Evolutionary conservation across 352 stramenopile species (phyloP), one percentile per base, ranked within the genome.

Genomic region (Phytophthora palmivora): DNA sequence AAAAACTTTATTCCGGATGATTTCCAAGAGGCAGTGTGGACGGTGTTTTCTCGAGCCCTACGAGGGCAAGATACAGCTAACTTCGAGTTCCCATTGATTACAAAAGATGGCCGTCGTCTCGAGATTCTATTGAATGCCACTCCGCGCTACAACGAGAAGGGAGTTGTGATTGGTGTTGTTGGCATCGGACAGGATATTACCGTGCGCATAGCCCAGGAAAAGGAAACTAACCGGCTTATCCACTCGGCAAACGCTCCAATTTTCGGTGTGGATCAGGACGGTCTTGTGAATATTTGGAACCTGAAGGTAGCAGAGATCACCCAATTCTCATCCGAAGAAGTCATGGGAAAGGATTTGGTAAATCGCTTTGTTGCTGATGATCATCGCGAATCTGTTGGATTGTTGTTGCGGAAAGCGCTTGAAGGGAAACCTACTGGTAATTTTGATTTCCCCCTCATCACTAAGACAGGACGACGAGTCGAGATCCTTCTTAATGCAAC

Each of bases 391-490:
- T 33, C 42, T 5, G 66, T 74, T 8, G 51, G 22, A 3, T 39
- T 65, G 47, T 21, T 54, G 16, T n/a, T 74, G 12, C 38, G 77
- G 55, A 71, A 82, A 36, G 76, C 76, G 24, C 61, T 89, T 1
- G 24, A 82, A 43, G 74, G 75, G 16, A 58, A 66, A 11, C 63
- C 82, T 14, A 88, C 79, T 24, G 74, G 65, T 0, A 91, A 91
- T 69, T 96, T 97, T 44, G 87, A 96, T 36, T 90, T 88, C 73
- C 67, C 78, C 8, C 56, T 89, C 0, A 76, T 84, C 10, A 76
- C 67, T 9, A 81, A 79, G 54, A 70, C 60, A 4, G 75, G 67
- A 10, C 67, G 74, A 16, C 24, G 61, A 51, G 61, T 70, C 19
- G 61, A 64, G 58, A 63, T 97, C 39, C 75, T 74, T 54, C 48